These are phyloP conservation scores for Escallonia rubra DNA, from an alignment of 129 eudicot species.

Conservation along the genomic window DNA sequence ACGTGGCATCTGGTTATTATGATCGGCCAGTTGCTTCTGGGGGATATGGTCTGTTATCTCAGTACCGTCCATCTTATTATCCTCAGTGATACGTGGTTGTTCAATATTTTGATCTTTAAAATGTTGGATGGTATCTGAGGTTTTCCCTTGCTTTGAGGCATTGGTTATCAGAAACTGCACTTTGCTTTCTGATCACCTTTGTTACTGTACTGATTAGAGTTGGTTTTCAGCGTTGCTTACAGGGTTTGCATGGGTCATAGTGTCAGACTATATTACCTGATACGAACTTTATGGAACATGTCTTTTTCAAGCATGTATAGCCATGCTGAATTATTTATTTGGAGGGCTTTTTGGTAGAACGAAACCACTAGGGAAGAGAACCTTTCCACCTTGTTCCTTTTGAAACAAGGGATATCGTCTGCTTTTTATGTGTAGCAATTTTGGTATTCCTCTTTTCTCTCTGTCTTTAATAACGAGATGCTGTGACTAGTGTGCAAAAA, in stretches of 20 bases:
- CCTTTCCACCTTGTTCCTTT: not conserved
- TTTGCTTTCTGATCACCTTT: slow-evolving; percentile 1
- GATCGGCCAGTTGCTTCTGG: slow-evolving; percentile 15
- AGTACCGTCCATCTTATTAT: slow-evolving; percentile 27
- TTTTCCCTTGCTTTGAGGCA: not conserved
- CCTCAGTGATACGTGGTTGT: slow-evolving; percentile 21
- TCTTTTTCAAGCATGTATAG: not conserved
- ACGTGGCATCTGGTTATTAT: slow-evolving; percentile 21
- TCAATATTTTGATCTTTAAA: not conserved
- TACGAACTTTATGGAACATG: not conserved
- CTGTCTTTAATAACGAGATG: too few relatives aligned
- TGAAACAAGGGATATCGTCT: too few relatives aligned
- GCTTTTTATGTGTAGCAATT: not conserved
- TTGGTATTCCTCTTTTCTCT: not conserved
- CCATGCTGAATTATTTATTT: not conserved
- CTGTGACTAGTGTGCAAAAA: too few relatives aligned
- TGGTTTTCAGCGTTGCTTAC: not conserved
- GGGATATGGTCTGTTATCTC: slow-evolving; percentile 24
- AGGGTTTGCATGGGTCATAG: not conserved
- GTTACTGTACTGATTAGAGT: slow-evolving; percentile 1
- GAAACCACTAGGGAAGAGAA: not conserved
- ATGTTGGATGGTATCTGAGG: slow-evolving; percentile 14
- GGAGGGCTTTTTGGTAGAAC: not conserved
- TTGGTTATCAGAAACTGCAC: slow-evolving; percentile 9
- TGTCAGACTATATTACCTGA: not conserved